Conservation (phyloP, 2,329 filamentous ascomycete species). For the Gnomoniopsis sp. region DNA sequence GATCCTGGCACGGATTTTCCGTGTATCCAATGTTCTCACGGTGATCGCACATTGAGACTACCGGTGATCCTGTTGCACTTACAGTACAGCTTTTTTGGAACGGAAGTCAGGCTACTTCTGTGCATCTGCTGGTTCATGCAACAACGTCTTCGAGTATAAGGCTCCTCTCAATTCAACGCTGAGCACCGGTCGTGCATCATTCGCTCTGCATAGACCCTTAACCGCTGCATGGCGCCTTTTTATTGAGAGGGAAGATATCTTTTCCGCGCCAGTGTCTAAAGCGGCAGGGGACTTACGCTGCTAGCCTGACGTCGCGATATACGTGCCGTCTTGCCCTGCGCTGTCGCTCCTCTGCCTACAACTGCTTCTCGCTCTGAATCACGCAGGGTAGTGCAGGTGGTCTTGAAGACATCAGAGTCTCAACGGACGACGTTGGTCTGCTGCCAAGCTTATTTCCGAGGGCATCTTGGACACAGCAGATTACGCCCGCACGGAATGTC, state of each 20-base stretch:
- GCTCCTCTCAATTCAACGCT: not conserved
- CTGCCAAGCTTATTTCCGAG: not conserved
- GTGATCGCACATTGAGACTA: too few relatives aligned
- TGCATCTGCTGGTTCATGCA: not conserved
- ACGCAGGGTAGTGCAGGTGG: not conserved
- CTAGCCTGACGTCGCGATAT: not conserved
- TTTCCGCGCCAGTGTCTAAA: slow-evolving; percentile 10
- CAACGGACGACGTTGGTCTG: not conserved
- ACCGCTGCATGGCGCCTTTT: not conserved
- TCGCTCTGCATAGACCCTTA: not conserved
- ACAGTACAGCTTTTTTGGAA: too few relatives aligned
- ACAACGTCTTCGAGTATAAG: not conserved
- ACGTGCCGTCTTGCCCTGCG: not conserved
- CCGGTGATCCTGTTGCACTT: too few relatives aligned
- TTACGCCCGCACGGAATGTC: not conserved
- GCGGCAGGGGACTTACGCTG: not conserved
- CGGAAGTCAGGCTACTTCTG: not conserved
- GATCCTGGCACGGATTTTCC: too few relatives aligned
- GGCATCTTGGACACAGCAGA: not conserved
- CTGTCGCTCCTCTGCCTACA: not conserved
- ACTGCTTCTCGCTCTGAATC: not conserved
- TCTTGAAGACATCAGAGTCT: not conserved
- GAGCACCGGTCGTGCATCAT: not conserved
- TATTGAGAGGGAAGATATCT: slow-evolving; percentile 15
- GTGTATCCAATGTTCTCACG: too few relatives aligned